phyloP scores from a whole-genome alignment of 331 rosid species.

The Saraca asoca region DNA sequence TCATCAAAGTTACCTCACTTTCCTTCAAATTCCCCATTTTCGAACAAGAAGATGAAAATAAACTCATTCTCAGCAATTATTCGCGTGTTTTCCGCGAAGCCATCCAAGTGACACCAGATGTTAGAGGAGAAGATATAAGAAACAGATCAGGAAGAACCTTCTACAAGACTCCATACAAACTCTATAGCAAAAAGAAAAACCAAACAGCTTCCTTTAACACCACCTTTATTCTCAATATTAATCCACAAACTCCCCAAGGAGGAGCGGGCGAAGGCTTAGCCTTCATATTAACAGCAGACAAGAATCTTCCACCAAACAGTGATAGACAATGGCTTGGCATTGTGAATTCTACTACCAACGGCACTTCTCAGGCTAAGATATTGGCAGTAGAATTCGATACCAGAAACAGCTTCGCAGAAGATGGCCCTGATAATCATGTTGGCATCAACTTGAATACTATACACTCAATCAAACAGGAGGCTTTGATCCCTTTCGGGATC shows the following conservation, averaged over 20 bases:
- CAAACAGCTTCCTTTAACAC: constrained; percentile 54
- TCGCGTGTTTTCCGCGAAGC: constrained; percentile 36
- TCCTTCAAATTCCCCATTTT: constrained; percentile 51
- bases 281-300: constrained; percentile 49
- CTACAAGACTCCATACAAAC: constrained; percentile 35
- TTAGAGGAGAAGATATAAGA: not conserved
- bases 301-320: constrained; percentile 47
- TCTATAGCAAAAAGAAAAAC: constrained; percentile 45
- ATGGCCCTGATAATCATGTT: constrained; percentile 59
- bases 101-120: constrained; percentile 71
- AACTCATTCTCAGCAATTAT: not conserved
- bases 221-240: constrained; percentile 54
- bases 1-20: constrained; percentile 36
- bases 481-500: constrained; percentile 41
- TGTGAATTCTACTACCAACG: constrained; percentile 51
- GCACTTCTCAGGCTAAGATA: constrained; percentile 41
- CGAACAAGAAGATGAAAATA: not conserved
- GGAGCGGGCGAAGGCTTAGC: constrained; percentile 86
- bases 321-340: constrained; percentile 68
- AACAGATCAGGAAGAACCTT: constrained; percentile 54
- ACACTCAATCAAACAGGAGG: constrained; percentile 39
- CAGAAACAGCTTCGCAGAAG: constrained; percentile 48
- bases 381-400: constrained; percentile 79
- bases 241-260: constrained; percentile 8
- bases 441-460: constrained; percentile 61